Base-by-base conservation (phyloP, 2,329 filamentous ascomycete genomes). In the Boeremia lycopersici region DNA sequence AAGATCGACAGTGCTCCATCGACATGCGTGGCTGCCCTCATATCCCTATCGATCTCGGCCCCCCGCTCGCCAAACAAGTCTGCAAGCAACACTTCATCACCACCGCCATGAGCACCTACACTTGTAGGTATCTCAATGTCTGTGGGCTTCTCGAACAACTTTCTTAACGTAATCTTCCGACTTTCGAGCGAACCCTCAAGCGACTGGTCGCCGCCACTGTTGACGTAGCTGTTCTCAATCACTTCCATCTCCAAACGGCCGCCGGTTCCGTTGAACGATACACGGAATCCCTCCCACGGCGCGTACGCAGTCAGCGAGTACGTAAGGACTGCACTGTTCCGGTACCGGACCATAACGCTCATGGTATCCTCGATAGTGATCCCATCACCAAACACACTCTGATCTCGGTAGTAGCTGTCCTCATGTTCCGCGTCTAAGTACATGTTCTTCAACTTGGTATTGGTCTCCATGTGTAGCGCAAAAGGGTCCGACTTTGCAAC, bases 291-390 rank as follows among this genome's bases (percentile, higher is more conserved):
- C 57, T 86, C 84, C 83, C 84, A 86, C 0, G 85, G 85, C 4
- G 84, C 83, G 53, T 87, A 87, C 0, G 85, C 84, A 1, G 81
- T 83, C 10, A 84, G 72, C 19, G 78, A 84, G 63, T 87, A 87
- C 0, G 84, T 86, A 67, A 87, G 71, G 25, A 84, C 79, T 0
- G 83, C 83, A 2, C 83, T 82, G 46, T 78, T 84, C 15, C 76
- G 74, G 63, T 87, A 87, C 45, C 79, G 75, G 19, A 87, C 82
- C 40, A 87, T 75, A 23, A 87, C 71, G 34, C 78, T 84, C 84
- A 87, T 85, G 0, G 84, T 87, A 62, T 87, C 85, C 67, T 87
- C 84, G 53, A 87, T 87, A 60, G 78, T 86, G 50, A 87, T 86
- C 1, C 85, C 85, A 55, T 87, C 85, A 0, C 82, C 78, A 48